Evolutionary conservation across 139 green algal species (phyloP).

Genomic region (Deuterostichococcus epilithicus): DNA sequence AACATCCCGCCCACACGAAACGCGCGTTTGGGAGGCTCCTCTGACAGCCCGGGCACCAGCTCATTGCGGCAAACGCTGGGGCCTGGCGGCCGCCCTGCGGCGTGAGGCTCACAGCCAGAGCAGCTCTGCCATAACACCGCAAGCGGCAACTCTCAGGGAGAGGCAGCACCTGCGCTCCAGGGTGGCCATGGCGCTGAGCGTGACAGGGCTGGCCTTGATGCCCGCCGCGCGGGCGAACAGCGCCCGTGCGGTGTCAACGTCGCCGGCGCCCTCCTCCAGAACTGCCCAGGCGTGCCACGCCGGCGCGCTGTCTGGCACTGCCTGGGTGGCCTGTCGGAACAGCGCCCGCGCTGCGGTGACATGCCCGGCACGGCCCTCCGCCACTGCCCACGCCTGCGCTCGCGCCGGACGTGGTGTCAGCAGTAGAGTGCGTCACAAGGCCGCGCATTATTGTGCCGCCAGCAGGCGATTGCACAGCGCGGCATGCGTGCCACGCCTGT

Average conservation of each 20-base stretch:
- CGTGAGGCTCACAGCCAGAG: too few species aligned
- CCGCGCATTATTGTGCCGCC: too few species aligned
- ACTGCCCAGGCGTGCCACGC: constrained; percentile 40
- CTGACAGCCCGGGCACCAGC: too few species aligned
- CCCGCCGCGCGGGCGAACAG: constrained; percentile 34
- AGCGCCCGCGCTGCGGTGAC: constrained; percentile 14
- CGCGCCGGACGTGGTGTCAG: too few species aligned
- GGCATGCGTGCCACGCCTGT: too few species aligned
- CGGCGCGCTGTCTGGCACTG: constrained; percentile 21
- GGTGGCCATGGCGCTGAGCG: background rate
- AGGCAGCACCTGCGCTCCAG: constrained; percentile 7
- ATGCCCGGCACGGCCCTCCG: constrained; percentile 23
- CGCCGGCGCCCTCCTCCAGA: constrained; percentile 36
- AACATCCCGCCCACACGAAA: too few species aligned
- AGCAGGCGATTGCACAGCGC: too few species aligned
- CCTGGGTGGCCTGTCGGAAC: constrained; percentile 19
- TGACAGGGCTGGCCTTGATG: constrained; percentile 8
- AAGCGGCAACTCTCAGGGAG: background rate
- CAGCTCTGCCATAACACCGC: too few species aligned
- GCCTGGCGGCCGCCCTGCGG: too few species aligned
- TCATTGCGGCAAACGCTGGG: too few species aligned
- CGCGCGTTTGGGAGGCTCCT: too few species aligned
- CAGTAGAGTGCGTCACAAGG: too few species aligned
- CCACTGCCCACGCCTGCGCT: constrained; percentile 43
- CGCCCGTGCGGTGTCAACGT: constrained; percentile 26